Base-by-base conservation (phyloP, 2,329 filamentous ascomycete genomes). In the Epicoccum sorghinum region DNA sequence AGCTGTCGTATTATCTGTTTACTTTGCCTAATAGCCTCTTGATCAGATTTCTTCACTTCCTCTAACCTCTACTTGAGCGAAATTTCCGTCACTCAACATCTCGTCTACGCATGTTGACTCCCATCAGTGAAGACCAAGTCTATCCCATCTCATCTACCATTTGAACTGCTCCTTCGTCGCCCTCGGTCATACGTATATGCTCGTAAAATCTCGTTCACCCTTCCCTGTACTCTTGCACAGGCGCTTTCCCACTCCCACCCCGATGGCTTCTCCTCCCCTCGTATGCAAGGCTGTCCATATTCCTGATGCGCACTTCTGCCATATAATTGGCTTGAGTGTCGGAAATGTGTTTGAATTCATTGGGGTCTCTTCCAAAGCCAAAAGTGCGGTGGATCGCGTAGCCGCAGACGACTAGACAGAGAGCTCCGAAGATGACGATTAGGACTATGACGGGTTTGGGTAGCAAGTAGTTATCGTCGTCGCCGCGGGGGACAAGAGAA, bases 281-380 rank as follows among this genome's bases (percentile, higher is more conserved):
- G 9, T 37, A 44, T 14, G 59, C 60, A 37, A 68, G 24, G 0
- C n/a, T 29, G 1, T 59, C 42, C 46, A 63, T 47, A 32, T 66
- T 67, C 39, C 59, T 40, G 0, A 52, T 33, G 27, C 60, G 40
- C 10, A 68, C 64, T 33, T 62, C 62, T 3, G 61, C 54, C 65
- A 68, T 68, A 25, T 68, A 68, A 12, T 58, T 52, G 14, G 54
- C 54, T 36, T 68, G 65, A n/a, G 57, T 61, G 4, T 18, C 36
- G 1, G 47, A 52, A 13, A 53, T 38, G 0, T 48, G 55, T 44
- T 58, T 63, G 40, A 65, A 38, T 1, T 44, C 47, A 14, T 62
- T 60, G 3, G 23, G 41, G 14, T 55, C 47, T 7, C 29, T 4
- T 12, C 25, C 36, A 37, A 65, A 62, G 8, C 61, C 62, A 38